Evolutionary conservation across 306 rosid genomes (phyloP).

Genomic region (Malus fusca): DNA sequence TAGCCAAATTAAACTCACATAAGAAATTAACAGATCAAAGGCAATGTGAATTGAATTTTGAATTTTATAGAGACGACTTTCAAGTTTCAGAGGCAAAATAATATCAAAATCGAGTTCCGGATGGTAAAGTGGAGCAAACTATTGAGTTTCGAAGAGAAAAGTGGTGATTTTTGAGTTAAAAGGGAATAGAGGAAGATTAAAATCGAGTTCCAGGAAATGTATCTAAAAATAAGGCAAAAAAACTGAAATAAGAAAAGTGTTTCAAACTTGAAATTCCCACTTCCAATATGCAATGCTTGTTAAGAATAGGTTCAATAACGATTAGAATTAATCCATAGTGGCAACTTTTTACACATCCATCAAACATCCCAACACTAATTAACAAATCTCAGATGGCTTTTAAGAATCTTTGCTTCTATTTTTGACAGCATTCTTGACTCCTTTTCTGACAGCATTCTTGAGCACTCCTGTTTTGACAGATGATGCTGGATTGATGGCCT

Average conservation of each 20-base stretch:
- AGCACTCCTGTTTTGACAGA: constrained; percentile 48
- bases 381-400: background rate
- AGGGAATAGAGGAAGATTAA: too few relatives aligned
- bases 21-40: too few relatives aligned
- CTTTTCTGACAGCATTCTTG: constrained; percentile 10
- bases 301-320: background rate
- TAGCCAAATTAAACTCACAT: too few relatives aligned
- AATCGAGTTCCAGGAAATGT: too few relatives aligned
- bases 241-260: background rate
- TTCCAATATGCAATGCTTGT: background rate
- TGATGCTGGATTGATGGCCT: constrained; percentile 78
- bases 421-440: constrained; percentile 45
- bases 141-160: too few relatives aligned
- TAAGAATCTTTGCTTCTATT: constrained; percentile 8
- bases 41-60: too few relatives aligned
- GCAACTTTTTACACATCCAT: background rate
- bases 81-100: too few relatives aligned
- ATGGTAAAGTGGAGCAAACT: too few relatives aligned
- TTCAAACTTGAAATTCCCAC: background rate
- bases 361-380: background rate
- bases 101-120: too few relatives aligned
- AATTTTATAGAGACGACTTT: too few relatives aligned
- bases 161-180: too few relatives aligned
- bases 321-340: background rate
- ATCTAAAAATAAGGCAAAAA: too few relatives aligned